Evolutionary conservation across 2,329 filamentous ascomycete species (phyloP).

Genomic region (Ceratocystis diversiconidia): DNA sequence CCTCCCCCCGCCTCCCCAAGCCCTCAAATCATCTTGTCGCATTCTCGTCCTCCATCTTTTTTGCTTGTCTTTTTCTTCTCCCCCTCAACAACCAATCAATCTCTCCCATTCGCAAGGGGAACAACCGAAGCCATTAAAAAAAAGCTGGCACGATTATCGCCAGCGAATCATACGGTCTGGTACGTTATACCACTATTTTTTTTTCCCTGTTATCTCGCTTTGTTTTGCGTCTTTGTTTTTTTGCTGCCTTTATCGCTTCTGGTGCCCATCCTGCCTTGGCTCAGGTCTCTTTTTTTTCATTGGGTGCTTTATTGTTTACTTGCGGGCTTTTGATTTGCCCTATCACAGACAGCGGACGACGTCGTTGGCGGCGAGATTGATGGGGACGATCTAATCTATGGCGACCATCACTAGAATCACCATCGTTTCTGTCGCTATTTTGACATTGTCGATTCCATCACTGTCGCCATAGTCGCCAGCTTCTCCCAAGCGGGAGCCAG

Average conservation of each 20-base stretch:
- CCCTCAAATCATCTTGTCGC: conserved; percentile 40
- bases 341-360: conserved; percentile 12
- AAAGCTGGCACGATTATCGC: conserved; percentile 18
- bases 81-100: conserved; percentile 37
- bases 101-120: conserved; percentile 22
- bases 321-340: conserved; percentile 18
- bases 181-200: conserved; percentile 23
- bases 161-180: conserved; percentile 19
- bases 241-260: conserved; percentile 18
- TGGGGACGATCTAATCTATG: background rate
- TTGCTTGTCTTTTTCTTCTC: conserved; percentile 26
- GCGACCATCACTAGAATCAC: background rate
- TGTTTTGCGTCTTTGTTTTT: conserved; percentile 21
- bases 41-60: conserved; percentile 30
- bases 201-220: conserved; percentile 20
- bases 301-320: conserved; percentile 20
- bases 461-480: background rate
- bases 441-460: background rate
- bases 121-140: conserved; percentile 18
- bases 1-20: conserved; percentile 15
- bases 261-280: conserved; percentile 16
- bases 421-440: background rate
- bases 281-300: conserved; percentile 20
- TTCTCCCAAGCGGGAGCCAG: background rate
- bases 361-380: too few relatives aligned